These are phyloP conservation scores for Didymella exigua DNA, from an alignment of 2,329 filamentous ascomycete species.

Conservation along the genomic window DNA sequence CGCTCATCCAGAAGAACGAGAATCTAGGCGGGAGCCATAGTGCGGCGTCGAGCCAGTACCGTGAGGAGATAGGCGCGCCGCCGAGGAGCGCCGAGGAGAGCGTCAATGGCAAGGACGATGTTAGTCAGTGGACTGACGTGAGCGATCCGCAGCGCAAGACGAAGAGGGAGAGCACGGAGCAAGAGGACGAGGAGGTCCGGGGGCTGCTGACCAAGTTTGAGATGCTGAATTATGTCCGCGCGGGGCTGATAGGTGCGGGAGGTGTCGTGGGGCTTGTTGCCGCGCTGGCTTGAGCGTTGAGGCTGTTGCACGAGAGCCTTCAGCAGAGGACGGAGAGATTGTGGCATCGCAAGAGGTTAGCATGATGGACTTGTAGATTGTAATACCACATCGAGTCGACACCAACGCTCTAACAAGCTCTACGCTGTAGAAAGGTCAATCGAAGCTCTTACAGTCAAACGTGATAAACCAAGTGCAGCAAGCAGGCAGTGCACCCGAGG, in stretches of 20 bases:
- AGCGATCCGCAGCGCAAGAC: slow-evolving; percentile 32
- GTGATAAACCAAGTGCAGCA: neutral
- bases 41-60: slow-evolving; percentile 6
- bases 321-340: neutral
- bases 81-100: slow-evolving; percentile 27
- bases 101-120: slow-evolving; percentile 27
- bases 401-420: no score
- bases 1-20: slow-evolving; percentile 34
- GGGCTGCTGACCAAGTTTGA: slow-evolving; percentile 30
- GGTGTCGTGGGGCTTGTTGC: slow-evolving; percentile 34
- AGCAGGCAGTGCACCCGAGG: neutral
- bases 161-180: slow-evolving; percentile 10
- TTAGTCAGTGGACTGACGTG: slow-evolving; percentile 37
- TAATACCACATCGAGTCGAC: no score
- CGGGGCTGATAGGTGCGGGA: slow-evolving; percentile 30
- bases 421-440: no score
- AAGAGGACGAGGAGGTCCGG: slow-evolving; percentile 27
- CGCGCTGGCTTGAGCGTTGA: slow-evolving; percentile 7
- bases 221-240: slow-evolving; percentile 31
- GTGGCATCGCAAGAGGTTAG: neutral
- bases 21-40: slow-evolving; percentile 25
- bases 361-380: no score
- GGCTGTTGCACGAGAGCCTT: neutral
- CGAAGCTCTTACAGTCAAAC: neutral
- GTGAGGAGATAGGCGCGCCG: neutral